A percentile compares a stretch with the other conserved stretches of the same genome.
Conservation (phyloP, 2,329 filamentous ascomycete species). For the Talaromyces sp. region DNA sequence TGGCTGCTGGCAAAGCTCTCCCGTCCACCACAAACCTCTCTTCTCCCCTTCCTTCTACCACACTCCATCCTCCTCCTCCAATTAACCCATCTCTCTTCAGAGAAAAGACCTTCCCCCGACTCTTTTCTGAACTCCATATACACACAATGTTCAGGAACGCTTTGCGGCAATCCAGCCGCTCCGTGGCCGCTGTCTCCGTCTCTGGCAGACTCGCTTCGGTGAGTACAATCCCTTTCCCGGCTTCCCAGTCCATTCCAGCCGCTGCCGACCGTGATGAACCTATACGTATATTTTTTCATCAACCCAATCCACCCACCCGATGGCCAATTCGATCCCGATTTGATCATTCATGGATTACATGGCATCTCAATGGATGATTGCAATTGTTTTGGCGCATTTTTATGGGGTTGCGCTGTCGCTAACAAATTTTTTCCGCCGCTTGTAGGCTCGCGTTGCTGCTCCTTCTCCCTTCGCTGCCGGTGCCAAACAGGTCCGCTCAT, state of each 20-base stretch:
- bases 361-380: constrained; percentile 24
- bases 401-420: constrained; percentile 47
- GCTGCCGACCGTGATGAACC: constrained; percentile 29
- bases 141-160: constrained; percentile 93
- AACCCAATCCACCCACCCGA: constrained; percentile 22
- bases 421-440: constrained; percentile 40
- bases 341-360: constrained; percentile 17
- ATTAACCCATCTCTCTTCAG: constrained; percentile 39
- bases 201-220: constrained; percentile 88
- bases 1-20: constrained; percentile 41
- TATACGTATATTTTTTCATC: constrained; percentile 21
- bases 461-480: constrained; percentile 71
- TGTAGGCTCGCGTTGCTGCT: constrained; percentile 76
- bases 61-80: constrained; percentile 23
- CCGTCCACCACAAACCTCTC: constrained; percentile 33
- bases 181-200: constrained; percentile 89
- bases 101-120: constrained; percentile 37
- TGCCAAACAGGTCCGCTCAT: constrained; percentile 73
- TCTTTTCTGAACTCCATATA: constrained; percentile 36
- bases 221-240: constrained; percentile 47
- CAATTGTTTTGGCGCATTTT: constrained; percentile 24
- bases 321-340: constrained; percentile 22
- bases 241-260: constrained; percentile 50
- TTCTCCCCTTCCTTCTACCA: constrained; percentile 19
- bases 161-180: constrained; percentile 93